Conservation (phyloP, 2,329 filamentous ascomycete genomes). For the Trichoderma atroviride region DNA sequence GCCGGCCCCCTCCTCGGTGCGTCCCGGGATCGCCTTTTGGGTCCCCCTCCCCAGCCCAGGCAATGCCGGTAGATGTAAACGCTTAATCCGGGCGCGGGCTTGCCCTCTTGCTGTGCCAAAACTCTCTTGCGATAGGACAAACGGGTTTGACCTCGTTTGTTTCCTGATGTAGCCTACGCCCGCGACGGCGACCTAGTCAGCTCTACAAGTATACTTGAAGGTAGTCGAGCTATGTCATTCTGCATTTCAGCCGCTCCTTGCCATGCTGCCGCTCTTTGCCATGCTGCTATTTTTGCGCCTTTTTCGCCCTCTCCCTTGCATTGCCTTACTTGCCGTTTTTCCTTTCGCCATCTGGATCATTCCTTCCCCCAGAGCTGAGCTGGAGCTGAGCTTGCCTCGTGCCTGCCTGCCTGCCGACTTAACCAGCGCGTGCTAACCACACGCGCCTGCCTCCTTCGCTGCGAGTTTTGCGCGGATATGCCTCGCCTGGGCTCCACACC, state of each 20-base stretch:
- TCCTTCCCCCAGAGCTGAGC: not conserved
- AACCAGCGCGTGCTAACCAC: not conserved
- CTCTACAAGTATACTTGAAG: not conserved
- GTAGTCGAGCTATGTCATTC: not conserved
- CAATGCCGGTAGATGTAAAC: constrained; percentile 25
- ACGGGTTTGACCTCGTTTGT: not conserved
- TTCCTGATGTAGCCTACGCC: not conserved
- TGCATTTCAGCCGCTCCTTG: constrained; percentile 3
- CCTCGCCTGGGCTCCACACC: constrained; percentile 10
- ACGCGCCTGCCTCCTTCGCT: not conserved
- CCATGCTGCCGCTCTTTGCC: not conserved
- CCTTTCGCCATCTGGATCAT: not conserved
- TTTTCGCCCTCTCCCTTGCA: not conserved
- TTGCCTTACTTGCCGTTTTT: not conserved
- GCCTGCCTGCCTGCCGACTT: no score
- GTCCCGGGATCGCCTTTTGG: constrained; percentile 25
- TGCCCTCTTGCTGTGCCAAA: not conserved
- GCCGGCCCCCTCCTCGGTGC: constrained; percentile 12
- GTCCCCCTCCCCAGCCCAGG: constrained; percentile 1
- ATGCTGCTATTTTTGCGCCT: not conserved
- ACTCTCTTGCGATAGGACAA: not conserved
- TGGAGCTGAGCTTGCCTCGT: not conserved
- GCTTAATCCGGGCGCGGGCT: constrained; percentile 18
- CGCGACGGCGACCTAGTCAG: not conserved
- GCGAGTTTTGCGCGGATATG: constrained; percentile 8